These are phyloP conservation scores for Aphanoascus verrucosus DNA, from an alignment of 2,329 filamentous ascomycete species.

Conservation along the genomic window DNA sequence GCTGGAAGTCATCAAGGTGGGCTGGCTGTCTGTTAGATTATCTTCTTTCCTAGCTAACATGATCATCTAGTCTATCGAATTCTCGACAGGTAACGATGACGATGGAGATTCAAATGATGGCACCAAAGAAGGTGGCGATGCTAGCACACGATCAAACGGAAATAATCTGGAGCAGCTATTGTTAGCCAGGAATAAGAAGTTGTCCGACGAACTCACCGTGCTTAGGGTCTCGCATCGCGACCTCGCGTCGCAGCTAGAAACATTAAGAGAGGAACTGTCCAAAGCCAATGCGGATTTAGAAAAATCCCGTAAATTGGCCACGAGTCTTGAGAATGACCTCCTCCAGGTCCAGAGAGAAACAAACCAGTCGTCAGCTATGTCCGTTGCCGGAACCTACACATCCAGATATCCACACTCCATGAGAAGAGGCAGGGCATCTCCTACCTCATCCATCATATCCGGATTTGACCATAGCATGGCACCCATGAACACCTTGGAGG, in stretches of 20 bases:
- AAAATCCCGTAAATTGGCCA: conserved; percentile 69
- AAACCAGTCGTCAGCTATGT: conserved; percentile 71
- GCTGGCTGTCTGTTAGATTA: conserved; percentile 8
- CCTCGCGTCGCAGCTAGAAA: conserved; percentile 66
- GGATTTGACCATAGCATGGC: conserved; percentile 67
- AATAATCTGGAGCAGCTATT: conserved; percentile 86
- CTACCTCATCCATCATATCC: conserved; percentile 95
- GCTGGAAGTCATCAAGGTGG: conserved; percentile 76
- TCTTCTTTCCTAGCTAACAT: conserved; percentile 11
- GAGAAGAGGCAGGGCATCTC: conserved; percentile 63
- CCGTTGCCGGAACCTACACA: conserved; percentile 81
- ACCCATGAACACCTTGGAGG: conserved; percentile 44
- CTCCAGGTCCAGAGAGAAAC: conserved; percentile 77
- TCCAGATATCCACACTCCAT: conserved; percentile 64
- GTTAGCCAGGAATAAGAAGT: conserved; percentile 88
- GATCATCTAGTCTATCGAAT: conserved; percentile 65
- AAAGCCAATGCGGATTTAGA: conserved; percentile 77
- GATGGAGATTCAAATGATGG: conserved; percentile 47
- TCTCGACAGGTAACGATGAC: conserved; percentile 74
- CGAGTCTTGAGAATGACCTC: conserved; percentile 85
- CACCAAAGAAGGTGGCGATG: conserved; percentile 16
- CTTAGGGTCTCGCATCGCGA: conserved; percentile 90
- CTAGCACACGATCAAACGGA: conserved; percentile 49
- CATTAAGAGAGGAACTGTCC: conserved; percentile 72
- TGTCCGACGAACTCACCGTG: conserved; percentile 85